Evolutionary conservation across 2,329 filamentous ascomycete species (phyloP).

Genomic region (Nigrospora osmanthi): DNA sequence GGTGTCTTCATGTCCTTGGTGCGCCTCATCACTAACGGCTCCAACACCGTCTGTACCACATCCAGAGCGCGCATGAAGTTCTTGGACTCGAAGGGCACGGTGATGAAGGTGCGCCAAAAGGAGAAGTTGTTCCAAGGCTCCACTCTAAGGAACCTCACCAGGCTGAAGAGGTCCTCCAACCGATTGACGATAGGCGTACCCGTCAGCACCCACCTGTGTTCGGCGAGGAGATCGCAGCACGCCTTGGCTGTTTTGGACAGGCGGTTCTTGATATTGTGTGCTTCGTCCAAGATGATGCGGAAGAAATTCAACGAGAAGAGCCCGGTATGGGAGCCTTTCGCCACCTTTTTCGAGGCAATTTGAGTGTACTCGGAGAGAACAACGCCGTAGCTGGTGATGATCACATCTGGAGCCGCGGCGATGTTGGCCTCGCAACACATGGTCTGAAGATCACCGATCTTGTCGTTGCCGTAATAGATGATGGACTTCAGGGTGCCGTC

Average conservation of each 20-base stretch:
- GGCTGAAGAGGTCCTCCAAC: constrained; percentile 86
- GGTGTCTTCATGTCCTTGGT: constrained; percentile 99
- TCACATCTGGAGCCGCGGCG: constrained; percentile 71
- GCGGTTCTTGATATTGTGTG: constrained; percentile 84
- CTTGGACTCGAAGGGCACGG: constrained; percentile 90
- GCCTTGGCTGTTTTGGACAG: constrained; percentile 91
- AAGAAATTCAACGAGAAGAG: constrained; percentile 93
- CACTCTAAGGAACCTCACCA: constrained; percentile 86
- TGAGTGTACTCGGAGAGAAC: constrained; percentile 85
- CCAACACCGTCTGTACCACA: constrained; percentile 92
- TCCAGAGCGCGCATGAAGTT: constrained; percentile 90
- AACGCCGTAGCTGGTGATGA: constrained; percentile 92
- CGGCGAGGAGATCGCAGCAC: constrained; percentile 81
- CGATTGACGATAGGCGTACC: constrained; percentile 96
- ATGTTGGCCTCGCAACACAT: constrained; percentile 72
- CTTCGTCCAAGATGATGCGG: constrained; percentile 90
- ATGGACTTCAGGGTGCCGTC: constrained; percentile 75
- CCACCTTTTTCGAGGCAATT: constrained; percentile 57
- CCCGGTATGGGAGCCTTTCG: constrained; percentile 58
- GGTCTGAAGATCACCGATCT: constrained; percentile 67
- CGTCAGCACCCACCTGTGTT: constrained; percentile 87
- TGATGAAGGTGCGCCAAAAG: constrained; percentile 99
- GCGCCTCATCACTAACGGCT: constrained; percentile 87
- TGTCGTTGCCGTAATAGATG: constrained; percentile 89
- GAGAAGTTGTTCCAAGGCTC: constrained; percentile 99